Evolutionary conservation across 352 stramenopile species (phyloP).

Genomic region (Bremia lactucae): DNA sequence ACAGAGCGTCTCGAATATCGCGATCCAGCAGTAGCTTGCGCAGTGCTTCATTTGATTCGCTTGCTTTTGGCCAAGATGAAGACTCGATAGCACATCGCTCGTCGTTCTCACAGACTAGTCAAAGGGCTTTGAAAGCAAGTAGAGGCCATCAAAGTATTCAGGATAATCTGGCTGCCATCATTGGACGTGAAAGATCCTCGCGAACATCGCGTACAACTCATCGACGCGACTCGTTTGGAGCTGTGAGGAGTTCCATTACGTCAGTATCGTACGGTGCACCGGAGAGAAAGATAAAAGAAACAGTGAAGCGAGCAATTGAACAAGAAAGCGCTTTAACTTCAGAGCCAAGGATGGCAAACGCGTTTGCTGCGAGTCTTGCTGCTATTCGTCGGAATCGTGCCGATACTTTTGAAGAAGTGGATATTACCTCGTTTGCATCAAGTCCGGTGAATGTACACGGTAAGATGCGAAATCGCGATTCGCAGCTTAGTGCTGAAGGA

Average conservation of each 20-base stretch:
- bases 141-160: conserved; percentile 32
- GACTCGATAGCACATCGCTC: conserved; percentile 15
- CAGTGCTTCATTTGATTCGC: conserved; percentile 39
- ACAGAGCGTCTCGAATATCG: conserved; percentile 26
- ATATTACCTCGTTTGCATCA: conserved; percentile 3
- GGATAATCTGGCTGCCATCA: conserved; percentile 52
- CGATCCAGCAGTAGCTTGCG: conserved; percentile 42
- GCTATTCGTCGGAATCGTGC: conserved; percentile 61
- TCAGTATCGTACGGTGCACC: conserved; percentile 7
- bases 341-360: conserved; percentile 43
- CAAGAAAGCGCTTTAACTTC: conserved; percentile 4
- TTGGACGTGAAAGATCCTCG: conserved; percentile 32
- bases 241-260: conserved; percentile 22
- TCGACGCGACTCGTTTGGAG: conserved; percentile 51
- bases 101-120: conserved; percentile 37
- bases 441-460: conserved; percentile 14
- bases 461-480: conserved; percentile 44
- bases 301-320: conserved; percentile 7
- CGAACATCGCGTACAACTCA: conserved; percentile 14
- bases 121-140: conserved; percentile 23
- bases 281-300: conserved; percentile 17
- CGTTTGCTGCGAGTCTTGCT: conserved; percentile 61
- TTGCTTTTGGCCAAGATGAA: conserved; percentile 29
- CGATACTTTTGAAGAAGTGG: conserved; percentile 46
- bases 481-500: conserved; percentile 62